Base-by-base conservation (phyloP, 2,329 filamentous ascomycete species). In the Botryosphaeria dothidea region DNA sequence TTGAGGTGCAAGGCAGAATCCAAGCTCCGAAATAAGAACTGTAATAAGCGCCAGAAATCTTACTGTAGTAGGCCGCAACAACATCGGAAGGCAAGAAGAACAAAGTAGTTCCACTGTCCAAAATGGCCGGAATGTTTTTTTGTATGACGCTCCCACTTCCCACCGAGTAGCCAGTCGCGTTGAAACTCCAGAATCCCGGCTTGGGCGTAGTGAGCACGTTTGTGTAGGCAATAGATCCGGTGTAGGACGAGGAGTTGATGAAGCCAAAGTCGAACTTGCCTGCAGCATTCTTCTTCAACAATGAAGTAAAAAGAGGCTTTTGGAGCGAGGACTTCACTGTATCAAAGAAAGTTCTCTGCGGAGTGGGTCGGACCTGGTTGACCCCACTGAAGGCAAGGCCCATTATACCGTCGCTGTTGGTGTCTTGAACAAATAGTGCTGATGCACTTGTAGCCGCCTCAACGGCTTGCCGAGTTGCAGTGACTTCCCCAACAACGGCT, bases 41-140 rank as follows among this genome's bases (percentile, higher is more conserved):
- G 71, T 87, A 77, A 49, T 77, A 69, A 0, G 89, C 81, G 3
- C 85, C 83, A 8, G 71, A 64, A 65, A 91, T 82, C 66, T 85
- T 73, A 43, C 74, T 72, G 79, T 90, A 92, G 82, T 90, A 91
- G 46, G 79, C 82, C 0, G 75, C 69, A 67, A 86, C 83, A 66
- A 89, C 80, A 38, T 73, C 69, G 62, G 82, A 73, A 25, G 86
- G 85, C 23, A 89, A 75, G 67, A 90, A 82, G 62, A 90, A 76
- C 34, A 92, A 85, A 1, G 88, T 88, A 63, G 89, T 91, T 57
- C 89, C 90, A 2, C 89, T 92, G 78, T 92, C 89, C 71, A 86
- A 86, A 74, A 92, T 90, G 69, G 82, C 84, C 45, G 74, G 69
- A 73, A 87, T 82, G 66, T 76, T 71, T 56, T 73, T 64, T 45